phyloP scores from a whole-genome alignment of 2,329 filamentous ascomycete genomes.

The Colletotrichum cuscutae region DNA sequence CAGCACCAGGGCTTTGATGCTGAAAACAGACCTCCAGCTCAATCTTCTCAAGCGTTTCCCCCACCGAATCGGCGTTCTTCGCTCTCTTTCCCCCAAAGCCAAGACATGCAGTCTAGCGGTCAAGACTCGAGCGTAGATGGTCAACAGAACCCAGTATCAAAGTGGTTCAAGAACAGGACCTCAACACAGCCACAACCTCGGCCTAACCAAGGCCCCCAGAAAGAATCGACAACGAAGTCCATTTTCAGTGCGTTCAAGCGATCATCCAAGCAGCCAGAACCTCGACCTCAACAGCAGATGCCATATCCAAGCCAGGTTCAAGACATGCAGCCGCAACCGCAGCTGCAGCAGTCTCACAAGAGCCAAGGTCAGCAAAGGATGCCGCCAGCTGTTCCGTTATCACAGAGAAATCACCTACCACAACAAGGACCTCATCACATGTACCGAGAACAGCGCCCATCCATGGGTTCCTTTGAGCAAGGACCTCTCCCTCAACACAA shows the following conservation, averaged over 20 bases:
- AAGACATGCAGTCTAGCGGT: neutral
- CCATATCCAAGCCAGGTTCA: neutral
- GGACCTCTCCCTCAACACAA: neutral
- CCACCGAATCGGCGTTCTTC: neutral
- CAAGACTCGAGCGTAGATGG: neutral
- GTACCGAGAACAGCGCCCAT: conserved; percentile 16
- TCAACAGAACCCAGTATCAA: conserved; percentile 18
- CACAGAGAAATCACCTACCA: neutral
- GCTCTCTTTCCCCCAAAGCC: neutral
- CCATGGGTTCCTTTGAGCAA: neutral
- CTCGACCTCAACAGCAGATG: conserved; percentile 29
- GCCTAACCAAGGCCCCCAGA: conserved; percentile 32
- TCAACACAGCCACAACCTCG: conserved; percentile 25
- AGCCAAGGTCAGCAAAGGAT: conserved; percentile 16
- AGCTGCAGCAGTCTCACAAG: neutral
- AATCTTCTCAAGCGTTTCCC: neutral
- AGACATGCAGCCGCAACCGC: neutral
- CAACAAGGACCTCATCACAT: conserved; percentile 7
- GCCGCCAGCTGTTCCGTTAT: conserved; percentile 10
- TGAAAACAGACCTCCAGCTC: neutral
- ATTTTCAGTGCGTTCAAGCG: conserved; percentile 41
- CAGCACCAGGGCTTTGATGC: neutral
- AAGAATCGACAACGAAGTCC: conserved; percentile 39
- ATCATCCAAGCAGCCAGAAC: conserved; percentile 39
- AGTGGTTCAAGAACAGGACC: conserved; percentile 34